Base-by-base conservation (phyloP, 352 stramenopile genomes). In the Phytophthora fragariae region DNA sequence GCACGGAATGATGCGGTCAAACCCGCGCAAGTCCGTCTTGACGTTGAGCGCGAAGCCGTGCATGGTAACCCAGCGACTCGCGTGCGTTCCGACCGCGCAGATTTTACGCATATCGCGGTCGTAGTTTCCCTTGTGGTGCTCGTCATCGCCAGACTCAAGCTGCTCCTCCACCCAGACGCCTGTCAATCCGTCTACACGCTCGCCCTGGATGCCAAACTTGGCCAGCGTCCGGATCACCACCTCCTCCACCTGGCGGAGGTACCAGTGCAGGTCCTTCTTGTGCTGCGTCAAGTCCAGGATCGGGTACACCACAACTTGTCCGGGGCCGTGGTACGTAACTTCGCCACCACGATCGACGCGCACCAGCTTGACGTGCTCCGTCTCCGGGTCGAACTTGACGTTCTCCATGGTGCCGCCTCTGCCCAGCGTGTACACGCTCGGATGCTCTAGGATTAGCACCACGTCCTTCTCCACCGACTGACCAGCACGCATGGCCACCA, bases 21-120 rank as follows among this genome's bases (percentile, higher is more conserved):
- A 99, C 17, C 84, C 87, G 7, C 65, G 49, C 55, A 99, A 74
- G 78, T 99, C 89, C 1, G 95, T 97, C 55, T 77, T 89, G 8
- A 99, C 89, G 87, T 99, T 99, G 47, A 99, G 81, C 7, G 98
- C 95, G 77, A 99, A 98, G 35, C 98, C 98, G 76, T 99, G 98
- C 77, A 98, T 99, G 9, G 98, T 99, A 60, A 99, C 97, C 98
- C 98, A 99, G 54, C 92, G 82, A 55, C 92, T 98, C 3, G 93
- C 93, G 39, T 97, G 97, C 12, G 99, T 97, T 9, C 98, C 98
- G 17, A 99, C 92, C 0, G 98, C 97, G 12, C 96, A 96, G 71
- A 99, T 97, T 79, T 99, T 99, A 41, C 90, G 81, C 81, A 95
- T 90, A 21, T 91, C 88, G 15, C 80, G 79, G 37, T 79, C 81